phyloP scores from a whole-genome alignment of 352 stramenopile genomes.

The Elongisporangium anandrum region DNA sequence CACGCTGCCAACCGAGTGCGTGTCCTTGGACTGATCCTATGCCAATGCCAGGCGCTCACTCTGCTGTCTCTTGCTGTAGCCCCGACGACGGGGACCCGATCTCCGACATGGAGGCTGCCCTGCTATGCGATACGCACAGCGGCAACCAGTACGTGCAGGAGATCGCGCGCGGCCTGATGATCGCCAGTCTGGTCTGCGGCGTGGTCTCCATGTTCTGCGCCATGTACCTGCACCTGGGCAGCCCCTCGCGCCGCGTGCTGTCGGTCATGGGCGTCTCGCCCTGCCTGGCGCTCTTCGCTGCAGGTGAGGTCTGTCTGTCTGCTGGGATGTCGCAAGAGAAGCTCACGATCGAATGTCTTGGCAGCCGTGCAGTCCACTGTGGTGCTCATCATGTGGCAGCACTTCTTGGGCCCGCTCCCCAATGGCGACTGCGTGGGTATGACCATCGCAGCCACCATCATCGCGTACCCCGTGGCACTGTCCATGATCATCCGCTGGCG shows the following conservation, averaged over 20 bases:
- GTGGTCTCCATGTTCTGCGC: constrained; percentile 36
- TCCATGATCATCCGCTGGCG: constrained; percentile 77
- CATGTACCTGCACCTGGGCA: constrained; percentile 65
- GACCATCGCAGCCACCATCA: constrained; percentile 55
- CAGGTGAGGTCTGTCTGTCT: constrained; percentile 16
- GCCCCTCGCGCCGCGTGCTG: constrained; percentile 53
- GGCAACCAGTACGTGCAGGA: constrained; percentile 19
- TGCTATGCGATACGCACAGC: constrained; percentile 31
- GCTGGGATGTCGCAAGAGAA: neutral
- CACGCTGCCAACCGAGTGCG: constrained; percentile 8
- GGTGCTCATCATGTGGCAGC: constrained; percentile 55
- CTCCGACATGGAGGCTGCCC: constrained; percentile 8
- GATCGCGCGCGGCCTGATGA: constrained; percentile 39
- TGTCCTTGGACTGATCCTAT: neutral
- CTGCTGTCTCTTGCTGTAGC: constrained; percentile 8
- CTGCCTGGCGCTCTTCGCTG: constrained; percentile 38
- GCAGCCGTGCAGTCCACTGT: constrained; percentile 39
- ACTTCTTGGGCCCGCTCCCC: constrained; percentile 43
- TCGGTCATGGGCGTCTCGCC: constrained; percentile 56
- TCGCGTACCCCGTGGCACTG: constrained; percentile 57
- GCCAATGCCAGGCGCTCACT: neutral
- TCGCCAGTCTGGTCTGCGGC: constrained; percentile 37
- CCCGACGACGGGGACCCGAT: constrained; percentile 14
- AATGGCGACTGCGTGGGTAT: constrained; percentile 76
- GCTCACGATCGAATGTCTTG: neutral